These are phyloP conservation scores for Wickerhamomyces sp. DNA, from an alignment of 1,139 yeast species.

Conservation along the genomic window DNA sequence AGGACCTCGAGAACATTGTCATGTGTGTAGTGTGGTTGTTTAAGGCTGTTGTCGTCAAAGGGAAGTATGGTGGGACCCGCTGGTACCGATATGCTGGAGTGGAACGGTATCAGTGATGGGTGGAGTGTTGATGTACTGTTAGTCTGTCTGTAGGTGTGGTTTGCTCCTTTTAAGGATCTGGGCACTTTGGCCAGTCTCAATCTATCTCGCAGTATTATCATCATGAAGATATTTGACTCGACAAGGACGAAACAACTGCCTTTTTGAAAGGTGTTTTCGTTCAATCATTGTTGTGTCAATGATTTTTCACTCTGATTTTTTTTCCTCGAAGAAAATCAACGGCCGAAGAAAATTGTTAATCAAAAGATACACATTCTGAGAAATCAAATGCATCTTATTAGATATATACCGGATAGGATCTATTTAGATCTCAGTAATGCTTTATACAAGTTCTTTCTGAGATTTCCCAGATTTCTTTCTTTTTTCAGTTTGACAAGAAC, in stretches of 20 bases:
- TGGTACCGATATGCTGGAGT: not conserved
- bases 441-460: slow-evolving; percentile 5
- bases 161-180: not conserved
- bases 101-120: not conserved
- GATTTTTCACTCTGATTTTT: not conserved
- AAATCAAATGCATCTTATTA: too few relatives aligned
- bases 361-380: too few relatives aligned
- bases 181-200: slow-evolving; percentile 3
- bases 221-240: not conserved
- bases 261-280: not conserved
- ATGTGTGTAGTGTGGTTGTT: not conserved
- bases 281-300: not conserved
- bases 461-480: slow-evolving; percentile 4
- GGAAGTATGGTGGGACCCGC: not conserved
- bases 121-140: too few relatives aligned
- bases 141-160: not conserved
- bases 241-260: not conserved
- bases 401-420: too few relatives aligned
- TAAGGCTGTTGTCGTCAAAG: not conserved
- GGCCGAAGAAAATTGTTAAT: not conserved
- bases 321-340: not conserved
- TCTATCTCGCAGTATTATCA: slow-evolving; percentile 7
- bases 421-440: not conserved
- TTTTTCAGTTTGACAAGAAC: slow-evolving; percentile 6
- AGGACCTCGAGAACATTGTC: not conserved